Base-by-base conservation (phyloP, 2,329 filamentous ascomycete genomes). In the Boeremia exigua region DNA sequence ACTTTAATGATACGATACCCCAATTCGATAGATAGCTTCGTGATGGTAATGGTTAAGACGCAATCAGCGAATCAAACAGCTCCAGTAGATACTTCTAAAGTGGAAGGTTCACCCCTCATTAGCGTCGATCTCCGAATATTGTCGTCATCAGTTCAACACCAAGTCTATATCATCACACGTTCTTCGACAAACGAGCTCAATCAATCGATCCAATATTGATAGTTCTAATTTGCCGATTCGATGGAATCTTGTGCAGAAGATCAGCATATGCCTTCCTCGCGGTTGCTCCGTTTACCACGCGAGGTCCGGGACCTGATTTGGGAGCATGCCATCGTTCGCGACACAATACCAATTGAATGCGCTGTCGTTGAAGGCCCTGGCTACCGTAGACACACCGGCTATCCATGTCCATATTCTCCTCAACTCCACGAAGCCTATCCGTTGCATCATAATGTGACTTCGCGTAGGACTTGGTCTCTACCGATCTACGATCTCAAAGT, bases 291-390 rank as follows among this genome's bases (percentile, higher is more conserved):
- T 9, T 53, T 67, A 23, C 63, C 65, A 12, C 63, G 60, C 29
- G 65, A 68, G 45, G 38, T 68, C 6, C 62, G 65, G 23, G 62
- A 68, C 28, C 48, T 63, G 5, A 67, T 68, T 25, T 65, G 62
- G 38, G 56, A 63, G 33, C 38, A 61, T 40, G 57, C 62, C 2
- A 42, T 69, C 10, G 52, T 63, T 19, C 58, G 56, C 43, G 56
- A 58, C 23, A 46, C 57, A 1, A 62, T 67, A 36, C 53, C 58
- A 0, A 52, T 69, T 25, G 54, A 64, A 38, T 55, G 57, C 32
- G 65, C 59, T 12, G 46, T 55, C 11, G 42, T 11, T 37, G 19
- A 19, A 46, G 50, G 27, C 27, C 49, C 40, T 38, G 56, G 48
- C 11, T 45, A 43, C 17, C 15, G 32, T 37, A 33, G 34, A 47